Base-by-base conservation (phyloP, 768 basidiomycete species). In the Kwoniella bestiolae region DNA sequence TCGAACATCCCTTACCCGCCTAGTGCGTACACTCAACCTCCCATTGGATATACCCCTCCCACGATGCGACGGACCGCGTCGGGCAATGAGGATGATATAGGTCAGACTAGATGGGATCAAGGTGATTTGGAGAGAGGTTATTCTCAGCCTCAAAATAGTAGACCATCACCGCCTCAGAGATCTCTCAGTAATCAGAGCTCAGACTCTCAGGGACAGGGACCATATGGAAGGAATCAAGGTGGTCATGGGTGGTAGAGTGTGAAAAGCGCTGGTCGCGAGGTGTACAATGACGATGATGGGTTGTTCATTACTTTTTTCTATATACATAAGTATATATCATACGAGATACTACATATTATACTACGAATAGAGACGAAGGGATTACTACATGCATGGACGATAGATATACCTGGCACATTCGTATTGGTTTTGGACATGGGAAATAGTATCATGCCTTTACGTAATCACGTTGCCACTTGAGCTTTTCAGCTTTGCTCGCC, bases 31-130 rank as follows among this genome's bases (percentile, higher is more conserved):
- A 70, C 67, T 34, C 72, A 75, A 32, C 74, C 76, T 16, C 76
- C 76, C 2, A 49, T 68, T 9, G 76, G 76, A 5, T 77, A 77
- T 44, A 75, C 71, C 0, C 73, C 76, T 0, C 76, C 76, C 1
- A 68, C 70, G 3, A 49, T 68, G 62, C 41, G 66, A 51, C 32
- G 70, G 14, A 65, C 66, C 1, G 58, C 51, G 5, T 60, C 62
- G 11, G 64, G 45, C 26, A 31, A 57, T 12, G 47, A 38, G 26
- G 52, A 60, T 21, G 53, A 60, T 23, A 49, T 58, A 29, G 63
- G 65, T 55, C 31, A 16, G 12, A 65, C 63, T 11, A 45, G 63
- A 28, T 65, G 63, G 63, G 63, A 65, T 47, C 56, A 65, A 51
- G 63, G 63, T 21, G 56, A 56, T 35, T 18, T 53, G 11, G 63